Evolutionary conservation across 2,329 filamentous ascomycete species (phyloP), one percentile per base, ranked within the genome.

Genomic region (Cercospora zeina): DNA sequence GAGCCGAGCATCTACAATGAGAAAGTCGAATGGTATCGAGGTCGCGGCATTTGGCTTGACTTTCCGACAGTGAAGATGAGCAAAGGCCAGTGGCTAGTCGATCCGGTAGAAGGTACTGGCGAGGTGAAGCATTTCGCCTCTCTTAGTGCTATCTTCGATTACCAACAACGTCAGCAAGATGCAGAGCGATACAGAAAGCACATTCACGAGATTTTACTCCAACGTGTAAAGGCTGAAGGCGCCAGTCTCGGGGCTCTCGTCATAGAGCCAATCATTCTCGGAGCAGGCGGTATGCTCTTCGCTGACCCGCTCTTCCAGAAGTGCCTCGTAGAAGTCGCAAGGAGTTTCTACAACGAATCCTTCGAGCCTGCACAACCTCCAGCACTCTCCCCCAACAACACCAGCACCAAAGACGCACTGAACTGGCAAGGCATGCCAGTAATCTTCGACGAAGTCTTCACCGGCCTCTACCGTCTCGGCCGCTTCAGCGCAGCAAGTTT

Each of bases 361-460:
- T 53, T 47, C 33, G 30, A 49, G 30, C 31, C 39, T 54, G 16
- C 27, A 21, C 47, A 24, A 30, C 24, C 13, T 10, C 37, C 50
- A 51, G 39, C 33, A 33, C 6, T 55, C 54, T 56, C 30, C 37
- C n/a, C 51, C 42, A 31, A 47, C 16, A 27, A 34, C 1, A 54
- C 42, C 10, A n/a, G 42, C 31, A 58, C 14, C 31, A 34, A 53
- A 24, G 67, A 70, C 34, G 55, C 68, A 33, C 70, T 68, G 8
- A 66, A 78, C 31, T 96, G 91, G 91, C 80, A 81, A 1, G 90
- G 91, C 1, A 82, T 96, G 3, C 91, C 91, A 0, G 78, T 96
- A 39, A 81, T 96, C 68, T 91, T 91, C 67, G 91, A 96, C 72
- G 91, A 96, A 73, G 91, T 96, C 36, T 96, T 96, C 76, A 93